These are phyloP conservation scores for Hirsutella thompsonii DNA, from an alignment of 2,329 filamentous ascomycete species.

Conservation along the genomic window DNA sequence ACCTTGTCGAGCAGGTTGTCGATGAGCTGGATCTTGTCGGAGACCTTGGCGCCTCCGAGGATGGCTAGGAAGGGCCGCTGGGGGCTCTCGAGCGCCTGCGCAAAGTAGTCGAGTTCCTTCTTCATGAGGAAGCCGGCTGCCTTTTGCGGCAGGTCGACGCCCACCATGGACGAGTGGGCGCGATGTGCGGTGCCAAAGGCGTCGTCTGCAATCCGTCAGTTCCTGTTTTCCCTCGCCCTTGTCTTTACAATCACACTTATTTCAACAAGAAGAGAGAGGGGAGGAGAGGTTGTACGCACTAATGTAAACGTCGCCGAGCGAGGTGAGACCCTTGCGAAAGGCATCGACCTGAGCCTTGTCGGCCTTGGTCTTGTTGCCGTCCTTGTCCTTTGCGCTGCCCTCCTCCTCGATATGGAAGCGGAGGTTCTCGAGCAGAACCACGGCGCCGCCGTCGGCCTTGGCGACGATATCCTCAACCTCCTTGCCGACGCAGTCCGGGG, in stretches of 20 bases:
- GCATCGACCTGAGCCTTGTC: constrained; percentile 84
- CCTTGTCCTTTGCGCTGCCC: constrained; percentile 84
- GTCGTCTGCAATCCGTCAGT: constrained; percentile 52
- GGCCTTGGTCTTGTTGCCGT: constrained; percentile 96
- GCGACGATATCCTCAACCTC: constrained; percentile 85
- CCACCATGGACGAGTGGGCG: constrained; percentile 98
- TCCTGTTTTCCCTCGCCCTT: background rate
- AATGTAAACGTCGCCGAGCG: constrained; percentile 90
- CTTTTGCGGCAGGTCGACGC: constrained; percentile 89
- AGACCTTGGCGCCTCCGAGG: constrained; percentile 94
- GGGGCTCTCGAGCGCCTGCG: constrained; percentile 85
- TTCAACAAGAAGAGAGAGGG: background rate
- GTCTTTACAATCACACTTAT: too few relatives aligned
- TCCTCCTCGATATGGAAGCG: constrained; percentile 98
- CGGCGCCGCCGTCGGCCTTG: constrained; percentile 65
- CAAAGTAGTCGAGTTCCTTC: constrained; percentile 99
- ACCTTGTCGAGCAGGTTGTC: constrained; percentile 98
- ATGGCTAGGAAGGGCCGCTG: constrained; percentile 96
- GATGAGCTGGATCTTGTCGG: constrained; percentile 99
- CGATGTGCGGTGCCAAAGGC: constrained; percentile 98
- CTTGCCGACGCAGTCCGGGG: constrained; percentile 78
- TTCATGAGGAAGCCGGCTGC: constrained; percentile 98
- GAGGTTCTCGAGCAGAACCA: constrained; percentile 92
- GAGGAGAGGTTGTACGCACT: constrained; percentile 54
- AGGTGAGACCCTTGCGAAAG: constrained; percentile 92